phyloP scores from a whole-genome alignment of 495 filamentous ascomycete species.

The Acidiella bohemica region DNA sequence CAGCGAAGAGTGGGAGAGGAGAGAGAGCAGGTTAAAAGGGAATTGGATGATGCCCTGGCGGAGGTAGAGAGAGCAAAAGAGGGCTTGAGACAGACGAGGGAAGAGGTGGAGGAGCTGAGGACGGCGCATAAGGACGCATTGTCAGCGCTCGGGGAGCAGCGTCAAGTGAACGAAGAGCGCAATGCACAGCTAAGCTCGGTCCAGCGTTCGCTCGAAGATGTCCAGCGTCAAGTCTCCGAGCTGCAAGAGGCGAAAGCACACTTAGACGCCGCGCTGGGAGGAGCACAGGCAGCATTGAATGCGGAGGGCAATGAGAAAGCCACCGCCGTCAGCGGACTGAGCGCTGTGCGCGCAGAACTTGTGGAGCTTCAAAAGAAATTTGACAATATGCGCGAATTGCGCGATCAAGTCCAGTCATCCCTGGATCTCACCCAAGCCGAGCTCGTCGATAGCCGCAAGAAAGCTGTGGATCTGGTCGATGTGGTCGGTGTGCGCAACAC shows the following conservation, averaged over 20 bases:
- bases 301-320: background rate
- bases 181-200: too few relatives aligned
- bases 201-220: background rate
- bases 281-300: background rate
- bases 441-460: background rate
- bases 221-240: background rate
- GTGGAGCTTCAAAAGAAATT: too few relatives aligned
- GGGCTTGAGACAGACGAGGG: background rate
- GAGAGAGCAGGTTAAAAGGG: background rate
- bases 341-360: too few relatives aligned
- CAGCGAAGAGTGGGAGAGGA: background rate
- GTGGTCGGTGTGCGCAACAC: background rate
- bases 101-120: background rate
- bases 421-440: background rate
- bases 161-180: background rate
- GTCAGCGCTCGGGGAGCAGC: background rate
- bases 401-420: background rate
- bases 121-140: background rate
- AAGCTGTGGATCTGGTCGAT: too few relatives aligned
- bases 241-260: too few relatives aligned
- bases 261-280: background rate
- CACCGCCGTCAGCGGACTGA: too few relatives aligned
- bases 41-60: background rate
- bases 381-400: background rate
- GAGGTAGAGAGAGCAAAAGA: background rate